Evolutionary conservation across 2,329 filamentous ascomycete species (phyloP).

Genomic region (Phialophora chinensis): DNA sequence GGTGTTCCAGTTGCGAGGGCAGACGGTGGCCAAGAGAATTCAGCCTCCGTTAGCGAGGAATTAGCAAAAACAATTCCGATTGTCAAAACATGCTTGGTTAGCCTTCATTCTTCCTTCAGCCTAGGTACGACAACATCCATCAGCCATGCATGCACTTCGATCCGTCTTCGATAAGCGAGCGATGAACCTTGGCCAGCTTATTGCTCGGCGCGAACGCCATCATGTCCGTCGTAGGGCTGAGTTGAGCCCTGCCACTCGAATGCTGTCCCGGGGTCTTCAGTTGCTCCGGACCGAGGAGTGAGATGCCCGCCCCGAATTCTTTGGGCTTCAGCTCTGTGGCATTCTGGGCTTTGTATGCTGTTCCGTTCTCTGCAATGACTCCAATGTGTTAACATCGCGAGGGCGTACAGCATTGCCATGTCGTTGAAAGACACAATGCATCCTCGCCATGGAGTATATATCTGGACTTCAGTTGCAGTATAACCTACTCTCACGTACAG

Average conservation of each 20-base stretch:
- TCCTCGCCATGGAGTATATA: neutral
- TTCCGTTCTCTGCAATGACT: neutral
- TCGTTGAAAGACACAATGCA: neutral
- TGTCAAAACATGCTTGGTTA: no score
- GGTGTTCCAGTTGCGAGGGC: neutral
- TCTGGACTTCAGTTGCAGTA: neutral
- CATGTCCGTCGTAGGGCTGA: neutral
- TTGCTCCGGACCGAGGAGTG: neutral
- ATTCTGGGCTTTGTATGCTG: neutral
- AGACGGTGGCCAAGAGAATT: neutral
- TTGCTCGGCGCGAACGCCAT: neutral
- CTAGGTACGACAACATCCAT: no score
- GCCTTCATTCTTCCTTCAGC: no score
- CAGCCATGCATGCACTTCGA: neutral
- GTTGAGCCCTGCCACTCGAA: neutral
- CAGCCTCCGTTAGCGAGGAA: neutral
- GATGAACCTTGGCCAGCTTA: neutral
- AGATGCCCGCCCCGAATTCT: neutral
- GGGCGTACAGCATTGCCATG: neutral
- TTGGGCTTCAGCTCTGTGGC: neutral
- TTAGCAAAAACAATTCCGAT: neutral
- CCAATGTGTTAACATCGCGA: neutral
- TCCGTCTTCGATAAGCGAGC: constrained; percentile 5
- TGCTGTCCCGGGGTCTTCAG: neutral
- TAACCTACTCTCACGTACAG: neutral